Base-by-base conservation (phyloP, 257 asterid species). In the Orobanche coerulescens region DNA sequence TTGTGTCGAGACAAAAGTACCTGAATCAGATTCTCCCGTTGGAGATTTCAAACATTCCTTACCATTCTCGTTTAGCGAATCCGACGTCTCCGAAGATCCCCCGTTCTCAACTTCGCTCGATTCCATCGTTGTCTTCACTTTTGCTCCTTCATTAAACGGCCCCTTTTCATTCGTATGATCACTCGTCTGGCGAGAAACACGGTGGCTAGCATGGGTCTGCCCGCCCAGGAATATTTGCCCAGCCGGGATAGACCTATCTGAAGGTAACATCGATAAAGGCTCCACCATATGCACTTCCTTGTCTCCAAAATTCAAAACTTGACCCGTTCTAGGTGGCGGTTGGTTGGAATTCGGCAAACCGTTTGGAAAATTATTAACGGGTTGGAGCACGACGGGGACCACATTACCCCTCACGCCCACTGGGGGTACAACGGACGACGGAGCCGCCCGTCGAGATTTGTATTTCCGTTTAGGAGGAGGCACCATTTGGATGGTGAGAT, bases 241-340 rank as follows among this genome's bases (percentile, higher is more conserved):
- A 46, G 65, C 78, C 6, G 88, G 70, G 58, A 76, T 62, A 56
- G 94, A 70, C 48, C 44, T 75, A 15, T 72, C 88, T n/a, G 92
- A 88, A 12, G 79, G 87, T 42, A 84, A 70, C 76, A 86, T 77
- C 44, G 95, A 73, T 49, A 84, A 67, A 1, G 97, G 90, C 55
- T 79, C 87, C 34, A 71, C 86, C 76, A 81, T 61, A 53, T 82
- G 91, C 50, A 74, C 87, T 1, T 78, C 83, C 76, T 75, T 81
- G 56, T 74, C 84, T 20, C 82, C 80, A 62, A 75, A 66, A 61
- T 72, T 42, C 77, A 69, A 56, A 75, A 67, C 24, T 42, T 56
- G 76, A 47, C 58, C 22, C 26, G 71, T 46, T 3, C 30, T 69
- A 24, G 79, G 61, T n/a, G 78, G 60, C 20, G 26, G 30, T 62